These are phyloP conservation scores for Phytophthora pisi DNA, from an alignment of 352 stramenopile genomes.

Conservation along the genomic window DNA sequence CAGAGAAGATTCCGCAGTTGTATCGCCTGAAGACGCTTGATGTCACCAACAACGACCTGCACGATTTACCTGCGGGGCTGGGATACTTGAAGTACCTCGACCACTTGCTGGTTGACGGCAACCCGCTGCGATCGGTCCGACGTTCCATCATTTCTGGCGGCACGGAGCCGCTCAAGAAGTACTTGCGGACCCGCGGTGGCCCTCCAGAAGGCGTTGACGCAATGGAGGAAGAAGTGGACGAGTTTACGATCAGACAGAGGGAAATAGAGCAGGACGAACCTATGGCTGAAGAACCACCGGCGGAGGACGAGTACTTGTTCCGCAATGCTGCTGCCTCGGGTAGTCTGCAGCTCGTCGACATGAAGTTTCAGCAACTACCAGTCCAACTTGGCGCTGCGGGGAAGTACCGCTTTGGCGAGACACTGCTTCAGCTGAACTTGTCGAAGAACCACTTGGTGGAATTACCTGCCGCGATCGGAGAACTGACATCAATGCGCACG, in stretches of 20 bases:
- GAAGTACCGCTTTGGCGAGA: constrained; percentile 61
- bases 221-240: constrained; percentile 74
- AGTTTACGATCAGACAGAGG: constrained; percentile 60
- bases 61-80: constrained; percentile 68
- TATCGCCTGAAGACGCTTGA: constrained; percentile 84
- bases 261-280: constrained; percentile 47
- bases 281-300: constrained; percentile 26
- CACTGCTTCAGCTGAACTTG: constrained; percentile 66
- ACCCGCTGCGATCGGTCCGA: constrained; percentile 77
- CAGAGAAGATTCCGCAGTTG: constrained; percentile 61
- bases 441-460: constrained; percentile 69
- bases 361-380: constrained; percentile 58
- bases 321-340: constrained; percentile 65
- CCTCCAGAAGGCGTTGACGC: constrained; percentile 65
- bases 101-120: constrained; percentile 77
- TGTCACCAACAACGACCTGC: constrained; percentile 84
- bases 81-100: constrained; percentile 82
- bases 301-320: constrained; percentile 68
- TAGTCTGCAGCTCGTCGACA: constrained; percentile 56
- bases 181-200: constrained; percentile 72
- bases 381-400: constrained; percentile 40
- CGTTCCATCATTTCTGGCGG: constrained; percentile 65
- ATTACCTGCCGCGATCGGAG: constrained; percentile 53
- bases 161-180: constrained; percentile 82
- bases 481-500: constrained; percentile 62